phyloP scores from a whole-genome alignment of 192 early-diverging fungal genomes.

The Entomortierella beljakovae region DNA sequence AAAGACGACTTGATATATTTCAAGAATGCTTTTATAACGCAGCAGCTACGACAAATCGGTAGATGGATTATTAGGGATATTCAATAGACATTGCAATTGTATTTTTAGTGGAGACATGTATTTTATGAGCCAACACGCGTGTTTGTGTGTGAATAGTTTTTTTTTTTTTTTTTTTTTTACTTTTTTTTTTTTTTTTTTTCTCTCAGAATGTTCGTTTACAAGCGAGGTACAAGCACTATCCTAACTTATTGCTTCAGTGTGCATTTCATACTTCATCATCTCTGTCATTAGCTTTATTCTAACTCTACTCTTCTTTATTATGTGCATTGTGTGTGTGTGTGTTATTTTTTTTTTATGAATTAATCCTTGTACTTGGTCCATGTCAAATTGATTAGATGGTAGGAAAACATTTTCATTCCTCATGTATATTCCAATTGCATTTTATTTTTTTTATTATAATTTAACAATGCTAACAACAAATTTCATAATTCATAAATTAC shows the following conservation, averaged over 20 bases:
- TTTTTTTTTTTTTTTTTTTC: background rate
- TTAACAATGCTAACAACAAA: too few relatives aligned
- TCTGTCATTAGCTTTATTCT: too few relatives aligned
- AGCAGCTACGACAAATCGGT: conserved; percentile 3
- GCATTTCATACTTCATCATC: too few relatives aligned
- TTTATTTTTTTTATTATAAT: background rate
- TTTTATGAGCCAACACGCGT: too few relatives aligned
- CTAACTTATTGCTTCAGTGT: too few relatives aligned
- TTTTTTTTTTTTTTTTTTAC: conserved; percentile 3
- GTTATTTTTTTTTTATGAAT: too few relatives aligned
- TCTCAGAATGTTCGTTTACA: conserved; percentile 41
- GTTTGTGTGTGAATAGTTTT: background rate
- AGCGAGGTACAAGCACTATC: conserved; percentile 53
- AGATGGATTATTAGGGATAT: background rate
- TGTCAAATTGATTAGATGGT: conserved; percentile 16
- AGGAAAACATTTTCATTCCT: background rate
- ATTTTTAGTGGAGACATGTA: too few relatives aligned
- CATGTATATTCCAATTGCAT: too few relatives aligned
- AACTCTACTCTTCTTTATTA: too few relatives aligned
- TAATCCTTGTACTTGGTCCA: background rate
- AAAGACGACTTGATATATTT: conserved; percentile 4
- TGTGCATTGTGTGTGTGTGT: too few relatives aligned
- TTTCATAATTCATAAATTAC: too few relatives aligned
- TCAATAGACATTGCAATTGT: too few relatives aligned
- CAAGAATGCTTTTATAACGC: conserved; percentile 33